Evolutionary conservation across 306 rosid species (phyloP), one percentile per base, ranked within the genome.

Genomic region (Dryas drummondii): DNA sequence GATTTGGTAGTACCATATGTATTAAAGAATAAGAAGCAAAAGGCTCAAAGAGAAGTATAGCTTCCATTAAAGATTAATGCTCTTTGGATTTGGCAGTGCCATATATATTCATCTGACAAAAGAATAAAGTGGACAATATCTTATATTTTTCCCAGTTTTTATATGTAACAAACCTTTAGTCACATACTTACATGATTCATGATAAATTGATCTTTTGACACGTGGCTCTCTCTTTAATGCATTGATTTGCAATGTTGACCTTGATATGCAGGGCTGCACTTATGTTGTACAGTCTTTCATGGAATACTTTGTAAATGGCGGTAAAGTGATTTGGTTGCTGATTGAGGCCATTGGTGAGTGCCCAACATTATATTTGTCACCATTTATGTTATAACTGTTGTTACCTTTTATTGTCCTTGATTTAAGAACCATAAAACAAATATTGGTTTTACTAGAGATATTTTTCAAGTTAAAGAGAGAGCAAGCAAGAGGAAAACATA

Each of bases 301-400:
- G 62, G 76, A 82, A 66, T 90, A 87, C 84, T 70, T 83, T n/a
- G 83, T 81, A 65, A 84, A 88, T 76, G 87, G 81, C 55, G 81
- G 78, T 49, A 91, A 86, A 84, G 91, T 88, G 73, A 90, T 94
- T 68, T 74, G 77, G 76, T 64, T 78, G 86, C 88, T 91, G 60
- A 87, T 91, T 79, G 97, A 94, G 69, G 97, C 98, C 69, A 82
- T 94, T 66, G 98, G 97, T 94, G 80, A 84, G 88, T 68, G 9
- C 70, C 55, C 64, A 55, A 76, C 59, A 58, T 61, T 64, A 4
- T 5, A 51, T 42, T 57, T 45, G 3, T 72, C 17, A 2, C 4
- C 44, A 22, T 62, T 71, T 64, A 37, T 58, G 62, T 70, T 50
- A 40, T 60, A 68, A 13, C 45, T 58, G 62, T 70, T 50, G 46